A percentile compares a stretch with the other conserved stretches of the same genome.
phyloP scores from a whole-genome alignment of 768 basidiomycete genomes.

The Leccinum incarnatum region DNA sequence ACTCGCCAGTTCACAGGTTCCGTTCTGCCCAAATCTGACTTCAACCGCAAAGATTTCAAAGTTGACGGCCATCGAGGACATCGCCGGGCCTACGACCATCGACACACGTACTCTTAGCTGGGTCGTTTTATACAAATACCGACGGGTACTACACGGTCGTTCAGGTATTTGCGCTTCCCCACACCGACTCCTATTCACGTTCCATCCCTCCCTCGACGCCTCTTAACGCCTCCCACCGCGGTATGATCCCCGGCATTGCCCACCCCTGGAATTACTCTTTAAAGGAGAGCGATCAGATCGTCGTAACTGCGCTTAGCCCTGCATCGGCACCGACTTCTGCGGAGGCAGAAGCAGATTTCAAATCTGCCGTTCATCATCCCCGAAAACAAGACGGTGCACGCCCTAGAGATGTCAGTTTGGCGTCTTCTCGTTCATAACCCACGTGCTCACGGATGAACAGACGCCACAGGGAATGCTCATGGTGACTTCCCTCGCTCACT shows the following conservation, averaged over 20 bases:
- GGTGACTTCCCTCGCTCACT: slow-evolving; percentile 83
- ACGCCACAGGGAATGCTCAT: slow-evolving; percentile 69
- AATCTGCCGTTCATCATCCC: slow-evolving; percentile 56
- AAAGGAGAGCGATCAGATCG: slow-evolving; percentile 42
- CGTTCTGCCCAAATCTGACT: not conserved
- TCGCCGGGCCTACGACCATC: not conserved
- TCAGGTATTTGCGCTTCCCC: slow-evolving; percentile 14
- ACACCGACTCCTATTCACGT: not conserved
- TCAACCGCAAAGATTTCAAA: slow-evolving; percentile 1
- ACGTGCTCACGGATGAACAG: slow-evolving; percentile 30
- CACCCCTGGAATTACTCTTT: no score
- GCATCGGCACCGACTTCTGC: slow-evolving; percentile 37
- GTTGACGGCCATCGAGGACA: not conserved
- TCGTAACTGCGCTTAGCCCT: slow-evolving; percentile 55
- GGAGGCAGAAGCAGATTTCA: slow-evolving; percentile 56
- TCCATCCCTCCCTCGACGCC: not conserved
- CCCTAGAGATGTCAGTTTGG: slow-evolving; percentile 54
- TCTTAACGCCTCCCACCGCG: slow-evolving; percentile 10
- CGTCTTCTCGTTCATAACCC: not conserved
- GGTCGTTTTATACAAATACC: not conserved
- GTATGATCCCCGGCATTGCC: slow-evolving; percentile 4
- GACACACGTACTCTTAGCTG: slow-evolving; percentile 17
- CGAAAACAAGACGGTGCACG: slow-evolving; percentile 65
- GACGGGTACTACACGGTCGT: slow-evolving; percentile 7
- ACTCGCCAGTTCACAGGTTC: not conserved